A percentile compares a stretch with the other conserved stretches of the same genome.
phyloP scores from a whole-genome alignment of 164 flowering plant genomes.

The Paratinospora sagittata region DNA sequence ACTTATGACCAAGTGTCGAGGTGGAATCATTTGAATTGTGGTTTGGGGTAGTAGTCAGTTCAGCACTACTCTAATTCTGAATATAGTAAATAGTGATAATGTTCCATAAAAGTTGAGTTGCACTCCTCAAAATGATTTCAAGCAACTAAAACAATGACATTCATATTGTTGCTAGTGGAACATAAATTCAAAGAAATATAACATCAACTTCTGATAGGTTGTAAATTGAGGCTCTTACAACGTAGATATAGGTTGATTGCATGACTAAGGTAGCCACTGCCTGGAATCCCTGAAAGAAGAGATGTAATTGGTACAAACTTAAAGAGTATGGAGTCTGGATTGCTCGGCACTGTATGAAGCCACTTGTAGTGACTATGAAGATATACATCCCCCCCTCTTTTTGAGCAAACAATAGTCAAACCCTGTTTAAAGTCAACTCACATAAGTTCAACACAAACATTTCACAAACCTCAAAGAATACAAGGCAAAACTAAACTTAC shows the following conservation, averaged over 20 bases:
- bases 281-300: constrained; percentile 76
- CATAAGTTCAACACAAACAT: constrained; percentile 6
- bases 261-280: constrained; percentile 93
- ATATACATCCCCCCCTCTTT: constrained; percentile 73
- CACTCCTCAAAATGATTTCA: not conserved
- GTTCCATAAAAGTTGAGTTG: not conserved
- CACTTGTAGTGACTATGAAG: constrained; percentile 54
- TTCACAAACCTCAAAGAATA: not conserved
- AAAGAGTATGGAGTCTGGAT: constrained; percentile 71
- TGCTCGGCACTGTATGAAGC: constrained; percentile 71
- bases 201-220: not conserved
- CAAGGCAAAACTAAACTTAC: constrained; percentile 36
- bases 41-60: too few species aligned
- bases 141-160: not conserved
- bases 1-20: too few species aligned
- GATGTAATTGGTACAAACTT: constrained; percentile 87
- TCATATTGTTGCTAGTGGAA: too few species aligned
- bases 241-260: constrained; percentile 85
- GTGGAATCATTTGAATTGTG: too few species aligned
- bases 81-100: too few species aligned
- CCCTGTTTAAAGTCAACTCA: constrained; percentile 40
- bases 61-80: too few species aligned
- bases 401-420: constrained; percentile 65
- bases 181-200: not conserved
- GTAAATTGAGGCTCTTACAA: constrained; percentile 46